Percentiles rank a stretch among this genome's conserved stretches.
Evolutionary conservation across 1,284 basidiomycete genomes (phyloP).

Genomic region (Ceratobasidium sp.): DNA sequence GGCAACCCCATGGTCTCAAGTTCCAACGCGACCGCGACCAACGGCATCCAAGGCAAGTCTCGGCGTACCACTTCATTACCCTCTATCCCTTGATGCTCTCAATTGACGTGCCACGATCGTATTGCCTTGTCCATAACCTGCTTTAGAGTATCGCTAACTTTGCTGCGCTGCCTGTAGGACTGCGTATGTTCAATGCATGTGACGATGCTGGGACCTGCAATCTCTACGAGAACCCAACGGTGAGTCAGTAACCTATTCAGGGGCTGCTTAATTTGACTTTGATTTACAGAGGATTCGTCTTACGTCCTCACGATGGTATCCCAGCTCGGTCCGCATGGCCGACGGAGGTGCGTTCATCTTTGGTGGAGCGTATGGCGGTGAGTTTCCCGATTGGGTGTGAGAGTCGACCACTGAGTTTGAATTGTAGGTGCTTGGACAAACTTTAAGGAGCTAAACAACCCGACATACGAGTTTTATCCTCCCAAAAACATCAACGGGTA

Average conservation of each 20-base stretch:
- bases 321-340: conserved; percentile 73
- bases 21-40: background rate
- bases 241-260: background rate
- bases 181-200: conserved; percentile 82
- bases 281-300: conserved; percentile 65
- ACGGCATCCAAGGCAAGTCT: conserved; percentile 52
- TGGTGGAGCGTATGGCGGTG: conserved; percentile 82
- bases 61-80: too few relatives aligned
- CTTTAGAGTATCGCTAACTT: too few relatives aligned
- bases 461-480: conserved; percentile 84
- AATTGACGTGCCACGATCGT: too few relatives aligned
- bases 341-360: conserved; percentile 86
- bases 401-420: too few relatives aligned
- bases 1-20: conserved; percentile 75
- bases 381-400: too few relatives aligned
- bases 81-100: too few relatives aligned
- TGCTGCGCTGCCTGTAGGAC: conserved; percentile 54
- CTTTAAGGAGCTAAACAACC: conserved; percentile 83
- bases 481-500: conserved; percentile 76
- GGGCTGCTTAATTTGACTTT: background rate
- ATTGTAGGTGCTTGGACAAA: conserved; percentile 72
- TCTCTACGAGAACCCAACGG: conserved; percentile 73
- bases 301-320: conserved; percentile 85
- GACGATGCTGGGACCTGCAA: conserved; percentile 63
- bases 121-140: too few relatives aligned